Evolutionary conservation across 306 rosid genomes (phyloP), one percentile per base, ranked within the genome.

Genomic region (Datisca glomerata): DNA sequence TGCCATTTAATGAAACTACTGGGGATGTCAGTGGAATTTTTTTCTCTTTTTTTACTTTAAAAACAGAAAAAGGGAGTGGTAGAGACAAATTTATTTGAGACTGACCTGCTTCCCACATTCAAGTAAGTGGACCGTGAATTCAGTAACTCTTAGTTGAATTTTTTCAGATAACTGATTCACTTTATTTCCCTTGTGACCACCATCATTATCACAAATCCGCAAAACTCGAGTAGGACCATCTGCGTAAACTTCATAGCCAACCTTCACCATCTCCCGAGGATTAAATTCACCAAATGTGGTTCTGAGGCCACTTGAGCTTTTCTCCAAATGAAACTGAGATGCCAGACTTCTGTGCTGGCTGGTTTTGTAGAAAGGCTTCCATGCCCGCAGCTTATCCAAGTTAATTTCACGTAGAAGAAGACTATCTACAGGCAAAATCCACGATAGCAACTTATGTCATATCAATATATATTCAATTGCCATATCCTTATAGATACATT

Each of bases 201-300:
- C 64, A 29, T 75, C 67, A 43, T 65, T 63, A 73, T 79, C 78
- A 67, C 89, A 89, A 62, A 83, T 67, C 47, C 95, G 73, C 55
- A 83, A 45, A 60, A 89, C 71, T 35, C 97, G 76, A 43, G 97
- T 80, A 22, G 83, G 76, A 31, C 97, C 97, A n/a, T 89, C 97
- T 19, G 97, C 93, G 54, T 89, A 89, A 59, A 89, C 75, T 72
- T 83, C 97, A 29, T 72, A 89, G 18, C 97, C 97, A 32, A 83
- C 57, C 50, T 68, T 70, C 56, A 27, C 61, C 61, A 69, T 74
- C 68, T 74, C 80, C 56, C 37, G 25, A 56, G 61, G 69, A 59
- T 57, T 46, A 33, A 47, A 35, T 54, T 61, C 69, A 23, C 59
- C 44, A 11, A 27, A 60, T 53, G 60, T 41, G 20, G 12, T 42